These are phyloP conservation scores for Apiotrichum sp. DNA, from an alignment of 1,284 basidiomycete species.

Conservation along the genomic window DNA sequence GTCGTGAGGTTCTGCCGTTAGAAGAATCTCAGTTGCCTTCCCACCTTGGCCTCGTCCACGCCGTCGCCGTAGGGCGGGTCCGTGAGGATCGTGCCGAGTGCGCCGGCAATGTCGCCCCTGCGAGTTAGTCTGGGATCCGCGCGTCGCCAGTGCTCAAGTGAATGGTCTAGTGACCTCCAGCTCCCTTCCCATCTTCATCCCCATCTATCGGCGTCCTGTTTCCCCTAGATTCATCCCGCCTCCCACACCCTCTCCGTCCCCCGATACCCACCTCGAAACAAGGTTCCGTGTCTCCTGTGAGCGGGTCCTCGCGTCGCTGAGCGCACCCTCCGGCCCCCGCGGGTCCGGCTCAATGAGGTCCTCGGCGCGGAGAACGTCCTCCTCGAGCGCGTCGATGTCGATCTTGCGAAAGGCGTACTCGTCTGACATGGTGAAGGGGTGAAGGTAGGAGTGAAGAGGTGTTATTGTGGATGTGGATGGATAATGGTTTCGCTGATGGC, in stretches of 20 bases:
- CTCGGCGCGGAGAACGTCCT: slow-evolving; percentile 75
- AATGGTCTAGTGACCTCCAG: not conserved
- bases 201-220: not conserved
- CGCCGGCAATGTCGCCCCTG: slow-evolving; percentile 68
- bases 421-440: slow-evolving; percentile 51
- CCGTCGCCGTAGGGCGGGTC: slow-evolving; percentile 76
- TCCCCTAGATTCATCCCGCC: no score
- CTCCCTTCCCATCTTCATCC: not conserved
- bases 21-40: not conserved
- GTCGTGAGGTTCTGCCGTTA: slow-evolving; percentile 63
- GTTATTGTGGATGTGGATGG: not conserved
- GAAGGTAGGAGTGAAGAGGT: not conserved
- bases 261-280: slow-evolving; percentile 62
- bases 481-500: not conserved
- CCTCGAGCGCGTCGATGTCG: slow-evolving; percentile 83
- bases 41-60: slow-evolving; percentile 82
- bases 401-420: slow-evolving; percentile 79
- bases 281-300: slow-evolving; percentile 64
- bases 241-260: not conserved
- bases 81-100: slow-evolving; percentile 63
- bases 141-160: not conserved
- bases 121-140: no score
- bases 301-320: slow-evolving; percentile 70
- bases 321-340: slow-evolving; percentile 65
- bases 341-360: slow-evolving; percentile 86